Evolutionary conservation across 345 rosid species (phyloP).

Genomic region (Populus euphratica): DNA sequence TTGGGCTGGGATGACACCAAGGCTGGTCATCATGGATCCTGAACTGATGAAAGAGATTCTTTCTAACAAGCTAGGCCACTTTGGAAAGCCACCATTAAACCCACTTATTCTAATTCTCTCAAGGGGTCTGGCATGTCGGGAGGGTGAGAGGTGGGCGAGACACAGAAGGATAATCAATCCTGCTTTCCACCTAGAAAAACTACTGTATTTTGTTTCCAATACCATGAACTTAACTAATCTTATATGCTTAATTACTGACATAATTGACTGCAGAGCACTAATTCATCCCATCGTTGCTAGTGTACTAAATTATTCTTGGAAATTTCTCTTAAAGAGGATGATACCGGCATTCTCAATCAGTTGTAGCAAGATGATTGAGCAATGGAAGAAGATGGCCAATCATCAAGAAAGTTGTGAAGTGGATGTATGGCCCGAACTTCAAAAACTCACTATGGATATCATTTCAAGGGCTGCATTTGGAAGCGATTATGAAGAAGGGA

Average conservation of each 20-base stretch:
- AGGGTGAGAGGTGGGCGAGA: constrained; percentile 49
- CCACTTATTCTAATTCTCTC: constrained; percentile 12
- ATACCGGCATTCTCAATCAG: constrained; percentile 32
- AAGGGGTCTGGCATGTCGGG: constrained; percentile 33
- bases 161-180: constrained; percentile 43
- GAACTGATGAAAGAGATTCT: constrained; percentile 40
- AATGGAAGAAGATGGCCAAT: constrained; percentile 36
- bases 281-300: not conserved
- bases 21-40: constrained; percentile 40
- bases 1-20: constrained; percentile 49
- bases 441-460: constrained; percentile 40
- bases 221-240: no score
- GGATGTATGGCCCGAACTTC: constrained; percentile 49
- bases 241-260: no score
- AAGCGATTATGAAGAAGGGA: constrained; percentile 51
- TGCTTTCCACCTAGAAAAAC: constrained; percentile 40
- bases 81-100: constrained; percentile 38
- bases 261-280: no score
- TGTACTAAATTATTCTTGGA: not conserved
- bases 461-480: constrained; percentile 50
- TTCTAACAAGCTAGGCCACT: constrained; percentile 43
- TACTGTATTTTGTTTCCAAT: not conserved
- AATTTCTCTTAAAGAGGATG: constrained; percentile 30
- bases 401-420: constrained; percentile 31
- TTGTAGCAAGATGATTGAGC: constrained; percentile 33